Evolutionary conservation across 768 basidiomycete genomes (phyloP).

Genomic region (Hericium erinaceus): DNA sequence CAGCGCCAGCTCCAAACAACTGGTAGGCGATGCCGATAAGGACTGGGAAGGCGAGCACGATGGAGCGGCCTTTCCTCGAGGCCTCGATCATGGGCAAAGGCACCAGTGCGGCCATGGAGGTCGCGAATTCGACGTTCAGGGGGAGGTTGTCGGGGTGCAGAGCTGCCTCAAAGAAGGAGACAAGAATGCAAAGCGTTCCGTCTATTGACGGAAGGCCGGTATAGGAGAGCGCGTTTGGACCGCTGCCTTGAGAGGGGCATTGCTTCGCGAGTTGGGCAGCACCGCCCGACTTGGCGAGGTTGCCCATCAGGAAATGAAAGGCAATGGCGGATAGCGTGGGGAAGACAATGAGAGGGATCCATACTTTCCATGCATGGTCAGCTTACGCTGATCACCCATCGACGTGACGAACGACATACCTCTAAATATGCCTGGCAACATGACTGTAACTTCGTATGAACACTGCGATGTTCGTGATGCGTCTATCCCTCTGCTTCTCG

Average conservation of each 20-base stretch:
- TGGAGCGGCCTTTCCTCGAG: slow-evolving; percentile 2
- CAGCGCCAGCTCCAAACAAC: slow-evolving; percentile 3
- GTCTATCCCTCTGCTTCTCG: no score
- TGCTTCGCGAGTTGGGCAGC: background rate
- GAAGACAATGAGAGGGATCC: slow-evolving; percentile 8
- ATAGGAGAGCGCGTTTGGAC: slow-evolving; percentile 8
- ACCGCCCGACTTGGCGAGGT: slow-evolving; percentile 9
- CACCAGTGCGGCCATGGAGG: slow-evolving; percentile 2
- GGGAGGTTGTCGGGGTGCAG: slow-evolving; percentile 1
- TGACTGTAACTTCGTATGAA: no score
- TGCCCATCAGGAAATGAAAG: slow-evolving; percentile 5
- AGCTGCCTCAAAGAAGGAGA: slow-evolving; percentile 9
- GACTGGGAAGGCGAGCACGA: slow-evolving; percentile 1
- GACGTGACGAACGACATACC: no score
- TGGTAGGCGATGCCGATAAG: slow-evolving; percentile 6
- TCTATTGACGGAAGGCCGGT: slow-evolving; percentile 4
- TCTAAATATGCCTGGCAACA: no score
- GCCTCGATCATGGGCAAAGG: slow-evolving; percentile 13
- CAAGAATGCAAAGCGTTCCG: slow-evolving; percentile 3
- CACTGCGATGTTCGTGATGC: no score
- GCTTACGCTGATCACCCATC: no score
- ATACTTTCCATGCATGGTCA: background rate
- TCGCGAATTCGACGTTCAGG: slow-evolving; percentile 3
- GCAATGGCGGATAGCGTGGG: slow-evolving; percentile 2
- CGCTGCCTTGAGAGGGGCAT: slow-evolving; percentile 8